Percentiles rank a stretch among this genome's conserved stretches.
These are phyloP conservation scores for Zymoseptoria ardabiliae DNA, from an alignment of 2,329 filamentous ascomycete species.

Conservation along the genomic window DNA sequence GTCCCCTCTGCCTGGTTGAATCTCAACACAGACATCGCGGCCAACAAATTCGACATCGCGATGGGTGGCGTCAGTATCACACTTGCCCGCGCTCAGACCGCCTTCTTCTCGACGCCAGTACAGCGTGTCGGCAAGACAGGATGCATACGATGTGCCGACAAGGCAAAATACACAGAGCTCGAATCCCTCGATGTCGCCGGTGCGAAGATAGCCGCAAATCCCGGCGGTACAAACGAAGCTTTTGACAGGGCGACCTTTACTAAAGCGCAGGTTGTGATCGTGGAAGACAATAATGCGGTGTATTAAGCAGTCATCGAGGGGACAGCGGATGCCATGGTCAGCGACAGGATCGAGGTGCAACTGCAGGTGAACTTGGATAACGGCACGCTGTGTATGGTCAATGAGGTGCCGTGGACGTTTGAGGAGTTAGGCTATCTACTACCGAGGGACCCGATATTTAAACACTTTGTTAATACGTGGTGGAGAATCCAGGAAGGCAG, in stretches of 20 bases:
- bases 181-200: neutral
- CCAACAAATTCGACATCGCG: slow-evolving; percentile 2
- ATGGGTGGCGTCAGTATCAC: slow-evolving; percentile 4
- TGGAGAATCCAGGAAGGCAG: neutral
- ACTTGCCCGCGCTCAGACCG: neutral
- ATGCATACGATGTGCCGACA: slow-evolving; percentile 1
- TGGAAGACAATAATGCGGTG: slow-evolving; percentile 3
- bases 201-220: slow-evolving; percentile 1
- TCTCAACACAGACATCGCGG: neutral
- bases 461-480: slow-evolving; percentile 2
- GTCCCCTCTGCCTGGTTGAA: slow-evolving; percentile 2
- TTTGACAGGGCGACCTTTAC: slow-evolving; percentile 1
- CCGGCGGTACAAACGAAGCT: slow-evolving; percentile 2
- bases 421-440: slow-evolving; percentile 3
- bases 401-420: slow-evolving; percentile 5
- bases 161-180: neutral
- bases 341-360: slow-evolving; percentile 3
- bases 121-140: slow-evolving; percentile 4
- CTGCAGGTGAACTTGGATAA: slow-evolving; percentile 4
- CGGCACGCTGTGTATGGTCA: slow-evolving; percentile 2
- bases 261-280: slow-evolving; percentile 2
- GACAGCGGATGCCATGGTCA: slow-evolving; percentile 1
- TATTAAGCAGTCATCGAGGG: slow-evolving; percentile 2
- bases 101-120: slow-evolving; percentile 2
- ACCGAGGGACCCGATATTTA: slow-evolving; percentile 2